Percentiles rank a stretch among this genome's conserved stretches.
Conservation (phyloP, 1,139 yeast genomes). For the Yamadazyma diospyri region DNA sequence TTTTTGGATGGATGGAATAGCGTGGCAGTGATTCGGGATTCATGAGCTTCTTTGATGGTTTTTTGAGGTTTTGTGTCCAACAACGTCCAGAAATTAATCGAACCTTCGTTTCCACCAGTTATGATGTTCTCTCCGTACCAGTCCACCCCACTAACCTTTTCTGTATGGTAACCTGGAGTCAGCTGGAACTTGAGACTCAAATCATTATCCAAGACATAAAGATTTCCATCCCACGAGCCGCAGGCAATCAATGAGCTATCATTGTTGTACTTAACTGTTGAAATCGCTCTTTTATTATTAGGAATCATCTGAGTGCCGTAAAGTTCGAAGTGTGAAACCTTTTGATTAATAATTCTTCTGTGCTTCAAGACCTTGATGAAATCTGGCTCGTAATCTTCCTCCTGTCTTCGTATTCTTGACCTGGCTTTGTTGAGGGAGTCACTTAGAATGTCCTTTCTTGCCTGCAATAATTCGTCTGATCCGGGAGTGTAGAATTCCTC, state of each 20-base stretch:
- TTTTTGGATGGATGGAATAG: constrained; percentile 63
- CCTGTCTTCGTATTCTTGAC: constrained; percentile 32
- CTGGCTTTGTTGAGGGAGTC: constrained; percentile 48
- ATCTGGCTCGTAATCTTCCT: constrained; percentile 19
- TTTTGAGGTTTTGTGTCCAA: constrained; percentile 8
- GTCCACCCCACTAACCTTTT: constrained; percentile 67
- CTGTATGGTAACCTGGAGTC: constrained; percentile 41
- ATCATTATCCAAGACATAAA: constrained; percentile 34
- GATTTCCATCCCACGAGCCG: constrained; percentile 85
- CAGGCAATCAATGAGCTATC: constrained; percentile 43
- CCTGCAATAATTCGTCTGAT: constrained; percentile 46
- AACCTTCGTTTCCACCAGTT: constrained; percentile 68
- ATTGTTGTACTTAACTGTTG: constrained; percentile 51
- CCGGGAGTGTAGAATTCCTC: constrained; percentile 90
- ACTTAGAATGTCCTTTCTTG: constrained; percentile 50
- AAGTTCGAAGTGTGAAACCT: constrained; percentile 40
- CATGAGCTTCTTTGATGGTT: constrained; percentile 36
- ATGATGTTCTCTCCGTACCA: constrained; percentile 47
- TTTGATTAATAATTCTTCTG: constrained; percentile 44
- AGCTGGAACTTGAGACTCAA: constrained; percentile 28
- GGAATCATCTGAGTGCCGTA: constrained; percentile 68
- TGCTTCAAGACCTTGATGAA: constrained; percentile 29
- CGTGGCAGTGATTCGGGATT: constrained; percentile 57
- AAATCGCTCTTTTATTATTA: constrained; percentile 60
- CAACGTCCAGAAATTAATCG: constrained; percentile 44